phyloP scores from a whole-genome alignment of 1,284 basidiomycete species.

The Schizophyllum amplum region DNA sequence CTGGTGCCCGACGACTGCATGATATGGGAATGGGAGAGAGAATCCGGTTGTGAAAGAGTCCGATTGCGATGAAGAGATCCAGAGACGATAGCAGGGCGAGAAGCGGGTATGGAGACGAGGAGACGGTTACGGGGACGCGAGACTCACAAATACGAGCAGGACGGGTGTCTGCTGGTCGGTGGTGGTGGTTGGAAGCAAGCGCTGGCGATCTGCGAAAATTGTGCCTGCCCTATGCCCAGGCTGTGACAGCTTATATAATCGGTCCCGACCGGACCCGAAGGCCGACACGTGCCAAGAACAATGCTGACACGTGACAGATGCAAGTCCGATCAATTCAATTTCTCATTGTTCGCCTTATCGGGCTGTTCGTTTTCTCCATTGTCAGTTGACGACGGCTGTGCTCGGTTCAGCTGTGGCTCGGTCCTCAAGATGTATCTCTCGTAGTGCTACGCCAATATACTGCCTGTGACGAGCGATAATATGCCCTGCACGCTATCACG shows the following conservation, averaged over 20 bases:
- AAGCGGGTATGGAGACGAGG: neutral
- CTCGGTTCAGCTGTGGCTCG: too few relatives aligned
- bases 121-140: neutral
- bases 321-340: too few relatives aligned
- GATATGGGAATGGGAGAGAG: neutral
- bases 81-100: neutral
- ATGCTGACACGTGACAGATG: too few relatives aligned
- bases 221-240: neutral
- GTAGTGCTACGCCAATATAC: too few relatives aligned
- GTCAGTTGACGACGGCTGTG: too few relatives aligned
- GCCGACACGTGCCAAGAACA: neutral
- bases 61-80: neutral
- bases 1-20: neutral
- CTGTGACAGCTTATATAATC: neutral
- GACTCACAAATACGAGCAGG: neutral
- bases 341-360: too few relatives aligned
- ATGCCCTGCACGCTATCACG: too few relatives aligned
- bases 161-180: neutral
- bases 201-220: neutral
- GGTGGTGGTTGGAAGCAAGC: neutral
- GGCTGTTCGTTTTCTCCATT: too few relatives aligned
- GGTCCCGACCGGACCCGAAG: neutral
- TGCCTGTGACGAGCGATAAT: too few relatives aligned
- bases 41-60: too few relatives aligned
- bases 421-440: too few relatives aligned